Evolutionary conservation across 345 rosid species (phyloP), one percentile per base, ranked within the genome.

Genomic region (Carallia brachiata): DNA sequence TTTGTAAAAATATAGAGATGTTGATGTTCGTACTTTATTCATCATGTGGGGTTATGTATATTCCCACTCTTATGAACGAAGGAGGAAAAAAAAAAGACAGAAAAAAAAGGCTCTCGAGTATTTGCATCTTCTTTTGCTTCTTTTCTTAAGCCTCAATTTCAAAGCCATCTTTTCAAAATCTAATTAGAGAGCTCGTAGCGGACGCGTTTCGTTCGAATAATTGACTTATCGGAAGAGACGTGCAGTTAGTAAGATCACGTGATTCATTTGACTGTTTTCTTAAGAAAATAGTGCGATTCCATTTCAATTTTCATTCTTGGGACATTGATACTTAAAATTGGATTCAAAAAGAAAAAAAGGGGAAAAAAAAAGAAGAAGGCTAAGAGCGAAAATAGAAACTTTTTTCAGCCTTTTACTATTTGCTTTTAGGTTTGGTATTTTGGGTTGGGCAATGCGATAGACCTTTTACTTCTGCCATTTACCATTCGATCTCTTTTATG

Each of bases 161-260:
- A 28, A 5, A 47, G 37, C 17, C 30, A 65, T 52, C 36, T 18
- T 67, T 54, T 48, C 32, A 40, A 62, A 39, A 23, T 39, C 39
- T 23, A 62, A 19, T 40, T 54, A 10, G 50, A 48, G 18, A 40
- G 19, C n/a, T 50, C 61, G 5, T 19, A 27, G 60, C 52, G 53
- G 36, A 23, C 23, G 23, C 23, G 15, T 34, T 32, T 23, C 19
- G 58, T 12, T 58, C 44, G 13, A 60, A 17, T 6, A 10, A 32
- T 1, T 2, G 34, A n/a, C 34, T 5, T 19, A 0, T 6, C 32
- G 36, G 8, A 13, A 19, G 13, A 5, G 63, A 56, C 71, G 30
- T 56, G 8, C 6, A 53, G 10, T 27, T 39, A 16, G 37, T 53
- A 37, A 62, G 40, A 30, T 68, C 71, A 68, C 55, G 71, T 57